Evolutionary conservation across 129 eudicot genomes (phyloP).

Genomic region (Logfia minima): DNA sequence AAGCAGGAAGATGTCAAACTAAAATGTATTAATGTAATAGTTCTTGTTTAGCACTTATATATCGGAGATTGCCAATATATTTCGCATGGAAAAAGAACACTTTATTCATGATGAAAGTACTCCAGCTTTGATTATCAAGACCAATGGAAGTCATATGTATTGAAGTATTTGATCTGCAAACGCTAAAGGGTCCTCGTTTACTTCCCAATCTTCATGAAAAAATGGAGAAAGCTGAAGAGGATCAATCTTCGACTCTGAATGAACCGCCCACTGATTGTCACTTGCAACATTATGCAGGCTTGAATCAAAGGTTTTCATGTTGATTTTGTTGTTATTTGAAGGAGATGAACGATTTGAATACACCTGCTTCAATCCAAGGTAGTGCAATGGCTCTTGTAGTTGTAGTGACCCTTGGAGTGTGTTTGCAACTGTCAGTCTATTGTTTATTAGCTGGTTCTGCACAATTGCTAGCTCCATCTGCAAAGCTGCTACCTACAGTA

Average conservation of each 20-base stretch:
- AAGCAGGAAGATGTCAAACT: not conserved
- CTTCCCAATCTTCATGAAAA: constrained; percentile 28
- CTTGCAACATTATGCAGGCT: constrained; percentile 9
- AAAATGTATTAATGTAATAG: constrained; percentile 15
- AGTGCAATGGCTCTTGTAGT: constrained; percentile 16
- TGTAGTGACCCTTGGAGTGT: constrained; percentile 38
- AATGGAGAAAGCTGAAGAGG: constrained; percentile 32
- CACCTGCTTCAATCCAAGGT: constrained; percentile 30
- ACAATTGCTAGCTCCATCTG: constrained; percentile 57
- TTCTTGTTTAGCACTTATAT: constrained; percentile 1
- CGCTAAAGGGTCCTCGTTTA: constrained; percentile 38
- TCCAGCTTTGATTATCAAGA: not conserved
- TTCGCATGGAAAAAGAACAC: constrained; percentile 20
- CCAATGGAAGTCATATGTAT: not conserved
- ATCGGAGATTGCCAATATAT: not conserved
- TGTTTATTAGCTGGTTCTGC: constrained; percentile 52
- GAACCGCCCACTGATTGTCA: not conserved
- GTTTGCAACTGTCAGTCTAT: constrained; percentile 46
- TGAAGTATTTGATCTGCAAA: constrained; percentile 45
- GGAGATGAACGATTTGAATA: constrained; percentile 45
- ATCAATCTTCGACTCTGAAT: constrained; percentile 29
- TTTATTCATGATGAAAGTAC: not conserved
- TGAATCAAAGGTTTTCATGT: constrained; percentile 32
- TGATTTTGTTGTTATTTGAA: constrained; percentile 32
- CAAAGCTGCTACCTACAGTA: constrained; percentile 45